Evolutionary conservation across 306 rosid species (phyloP), one percentile per base, ranked within the genome.

Genomic region (Trichosanthes truncata): DNA sequence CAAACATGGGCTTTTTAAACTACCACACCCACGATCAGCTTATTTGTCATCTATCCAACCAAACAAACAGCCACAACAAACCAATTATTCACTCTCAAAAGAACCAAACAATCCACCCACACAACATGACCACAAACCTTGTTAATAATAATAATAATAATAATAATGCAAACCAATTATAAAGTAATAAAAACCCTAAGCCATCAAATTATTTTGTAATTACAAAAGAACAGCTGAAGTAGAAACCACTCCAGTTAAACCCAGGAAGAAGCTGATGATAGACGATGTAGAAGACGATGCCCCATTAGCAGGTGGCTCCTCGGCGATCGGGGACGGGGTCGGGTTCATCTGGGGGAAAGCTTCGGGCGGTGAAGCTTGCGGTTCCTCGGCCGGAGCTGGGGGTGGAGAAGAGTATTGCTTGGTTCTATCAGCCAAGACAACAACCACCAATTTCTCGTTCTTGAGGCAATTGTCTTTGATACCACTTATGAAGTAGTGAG

Each of bases 401-500:
- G 85, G 69, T 18, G 91, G 82, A 43, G 97, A 86, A 63, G 89
- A 59, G 9, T 65, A 76, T 80, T 74, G 68, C 48, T 86, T 82
- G 84, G 71, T 89, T 79, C 94, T 88, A 25, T 96, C 91, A 18
- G 97, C 87, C 85, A 96, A 46, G 1, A 96, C 97, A 82, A 82
- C 76, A 36, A 91, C 88, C 49, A 81, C 83, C 65, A 96, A 3
- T 83, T 96, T 96, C 87, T 96, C 93, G 83, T 93, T 96, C 79
- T 93, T 93, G 48, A 56, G 77, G 77, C 99, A 96, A 80, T 82
- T 86, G 15, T 93, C 90, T 80, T 85, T 89, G 87, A 82, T 90
- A 4, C 99, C 99, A 74, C 99, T 96, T 20, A 93, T 86, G 90
- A 96, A 96, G 82, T 49, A 90, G 84, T 87, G 84, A 49, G 90